Evolutionary conservation across 108 stramenopile genomes (phyloP).

Genomic region (Phaeodactylum tricornutum): DNA sequence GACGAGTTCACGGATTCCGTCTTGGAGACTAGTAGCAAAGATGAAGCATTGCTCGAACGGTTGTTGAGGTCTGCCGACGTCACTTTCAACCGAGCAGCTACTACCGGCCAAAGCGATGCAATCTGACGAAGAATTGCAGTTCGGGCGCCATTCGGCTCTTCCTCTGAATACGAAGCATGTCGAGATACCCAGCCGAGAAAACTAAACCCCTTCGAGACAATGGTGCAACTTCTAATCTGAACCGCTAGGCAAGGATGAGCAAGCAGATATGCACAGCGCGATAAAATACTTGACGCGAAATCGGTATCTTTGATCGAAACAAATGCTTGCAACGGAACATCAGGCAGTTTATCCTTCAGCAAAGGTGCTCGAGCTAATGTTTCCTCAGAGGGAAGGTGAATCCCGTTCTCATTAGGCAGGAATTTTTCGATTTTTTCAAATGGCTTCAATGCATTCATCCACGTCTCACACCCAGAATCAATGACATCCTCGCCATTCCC

Average conservation of each 20-base stretch:
- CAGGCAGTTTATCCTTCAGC: no score
- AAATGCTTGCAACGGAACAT: no score
- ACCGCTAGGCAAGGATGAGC: slow-evolving; percentile 2
- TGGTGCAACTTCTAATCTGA: background rate
- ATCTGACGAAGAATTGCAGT: background rate
- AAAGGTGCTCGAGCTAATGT: no score
- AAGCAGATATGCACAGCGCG: background rate
- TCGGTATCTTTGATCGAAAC: no score
- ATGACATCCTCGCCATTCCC: no score
- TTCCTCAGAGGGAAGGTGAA: no score
- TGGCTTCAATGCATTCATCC: no score
- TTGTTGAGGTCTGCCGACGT: background rate
- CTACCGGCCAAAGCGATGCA: background rate
- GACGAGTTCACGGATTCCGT: background rate
- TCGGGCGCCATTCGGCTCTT: slow-evolving; percentile 1
- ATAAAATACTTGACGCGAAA: no score
- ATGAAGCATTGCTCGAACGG: background rate
- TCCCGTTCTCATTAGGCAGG: no score
- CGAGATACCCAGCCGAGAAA: background rate
- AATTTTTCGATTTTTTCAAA: no score
- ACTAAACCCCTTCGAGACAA: background rate
- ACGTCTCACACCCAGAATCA: no score
- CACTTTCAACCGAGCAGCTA: background rate
- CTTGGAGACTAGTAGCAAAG: background rate
- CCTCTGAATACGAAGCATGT: background rate